These are phyloP conservation scores for Ascosphaera pollenicola DNA, from an alignment of 2,329 filamentous ascomycete genomes.

Conservation along the genomic window DNA sequence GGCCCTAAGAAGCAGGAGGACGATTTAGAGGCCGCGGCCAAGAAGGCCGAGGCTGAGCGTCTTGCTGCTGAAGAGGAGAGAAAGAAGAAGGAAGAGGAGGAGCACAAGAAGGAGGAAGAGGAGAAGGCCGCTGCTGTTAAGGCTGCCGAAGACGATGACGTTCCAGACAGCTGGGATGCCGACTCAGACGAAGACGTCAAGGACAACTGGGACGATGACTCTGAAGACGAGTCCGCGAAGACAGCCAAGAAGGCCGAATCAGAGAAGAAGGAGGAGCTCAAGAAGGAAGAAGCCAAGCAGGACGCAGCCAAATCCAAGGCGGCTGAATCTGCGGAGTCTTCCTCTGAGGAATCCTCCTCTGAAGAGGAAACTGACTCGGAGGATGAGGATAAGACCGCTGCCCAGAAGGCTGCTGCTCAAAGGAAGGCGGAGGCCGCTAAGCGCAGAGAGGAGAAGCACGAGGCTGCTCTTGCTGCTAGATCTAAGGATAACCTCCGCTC, in stretches of 20 bases:
- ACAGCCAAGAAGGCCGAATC: constrained; percentile 13
- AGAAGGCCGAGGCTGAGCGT: constrained; percentile 22
- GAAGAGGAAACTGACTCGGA: constrained; percentile 36
- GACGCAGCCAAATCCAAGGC: constrained; percentile 7
- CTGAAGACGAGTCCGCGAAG: constrained; percentile 47
- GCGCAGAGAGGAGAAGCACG: constrained; percentile 69
- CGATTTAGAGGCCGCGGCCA: constrained; percentile 27
- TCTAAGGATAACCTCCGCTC: constrained; percentile 91
- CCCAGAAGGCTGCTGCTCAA: constrained; percentile 47
- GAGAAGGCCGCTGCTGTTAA: constrained; percentile 70
- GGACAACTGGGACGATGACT: neutral
- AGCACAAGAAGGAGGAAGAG: constrained; percentile 44
- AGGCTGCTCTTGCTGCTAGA: constrained; percentile 73
- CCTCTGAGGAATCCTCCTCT: constrained; percentile 32
- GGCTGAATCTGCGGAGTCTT: constrained; percentile 18
- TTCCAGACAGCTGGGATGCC: constrained; percentile 93
- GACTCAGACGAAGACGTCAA: constrained; percentile 11
- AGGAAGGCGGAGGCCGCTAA: constrained; percentile 78
- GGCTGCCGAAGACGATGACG: constrained; percentile 50
- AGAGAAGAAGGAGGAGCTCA: constrained; percentile 7
- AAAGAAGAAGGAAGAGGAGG: constrained; percentile 44
- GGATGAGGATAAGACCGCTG: constrained; percentile 55
- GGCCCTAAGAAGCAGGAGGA: constrained; percentile 40
- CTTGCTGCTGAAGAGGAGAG: constrained; percentile 32
- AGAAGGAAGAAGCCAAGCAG: constrained; percentile 6